Conservation (phyloP, 345 rosid species). For the Brassica cretica region DNA sequence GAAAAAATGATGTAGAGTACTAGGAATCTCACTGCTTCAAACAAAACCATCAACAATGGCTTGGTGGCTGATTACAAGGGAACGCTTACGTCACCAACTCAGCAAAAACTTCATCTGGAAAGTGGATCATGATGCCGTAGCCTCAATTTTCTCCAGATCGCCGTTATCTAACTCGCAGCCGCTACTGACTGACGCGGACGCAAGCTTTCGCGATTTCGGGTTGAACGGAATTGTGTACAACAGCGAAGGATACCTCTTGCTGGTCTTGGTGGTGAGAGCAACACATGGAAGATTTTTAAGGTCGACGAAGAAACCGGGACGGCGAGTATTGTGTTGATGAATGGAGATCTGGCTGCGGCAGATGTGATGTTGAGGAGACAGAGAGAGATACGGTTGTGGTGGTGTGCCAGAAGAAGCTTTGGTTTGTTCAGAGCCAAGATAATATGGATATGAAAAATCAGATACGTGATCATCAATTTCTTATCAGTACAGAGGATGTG, state of each 20-base stretch:
- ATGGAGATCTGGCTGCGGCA: not conserved
- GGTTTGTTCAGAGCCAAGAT: not conserved
- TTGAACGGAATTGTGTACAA: not conserved
- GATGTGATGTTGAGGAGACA: not conserved
- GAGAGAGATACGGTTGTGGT: not conserved
- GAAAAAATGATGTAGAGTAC: not conserved
- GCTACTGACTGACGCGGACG: constrained; percentile 37
- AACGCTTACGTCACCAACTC: constrained; percentile 90
- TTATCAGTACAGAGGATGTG: too few relatives aligned
- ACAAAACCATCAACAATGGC: constrained; percentile 41
- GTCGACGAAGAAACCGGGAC: not conserved
- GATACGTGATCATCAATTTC: too few relatives aligned
- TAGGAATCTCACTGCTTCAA: not conserved
- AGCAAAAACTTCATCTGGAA: constrained; percentile 80
- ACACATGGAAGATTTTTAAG: not conserved
- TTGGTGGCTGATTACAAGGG: constrained; percentile 72
- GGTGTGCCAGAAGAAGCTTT: not conserved
- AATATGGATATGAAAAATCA: too few relatives aligned
- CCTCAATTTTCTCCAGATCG: constrained; percentile 70
- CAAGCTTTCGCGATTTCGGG: not conserved
- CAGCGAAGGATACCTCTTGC: not conserved
- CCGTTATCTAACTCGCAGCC: constrained; percentile 50
- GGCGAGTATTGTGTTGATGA: not conserved
- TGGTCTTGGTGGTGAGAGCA: not conserved
- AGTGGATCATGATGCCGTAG: constrained; percentile 57